Base-by-base conservation (phyloP, 352 stramenopile species). In the Globisporangium parvum region DNA sequence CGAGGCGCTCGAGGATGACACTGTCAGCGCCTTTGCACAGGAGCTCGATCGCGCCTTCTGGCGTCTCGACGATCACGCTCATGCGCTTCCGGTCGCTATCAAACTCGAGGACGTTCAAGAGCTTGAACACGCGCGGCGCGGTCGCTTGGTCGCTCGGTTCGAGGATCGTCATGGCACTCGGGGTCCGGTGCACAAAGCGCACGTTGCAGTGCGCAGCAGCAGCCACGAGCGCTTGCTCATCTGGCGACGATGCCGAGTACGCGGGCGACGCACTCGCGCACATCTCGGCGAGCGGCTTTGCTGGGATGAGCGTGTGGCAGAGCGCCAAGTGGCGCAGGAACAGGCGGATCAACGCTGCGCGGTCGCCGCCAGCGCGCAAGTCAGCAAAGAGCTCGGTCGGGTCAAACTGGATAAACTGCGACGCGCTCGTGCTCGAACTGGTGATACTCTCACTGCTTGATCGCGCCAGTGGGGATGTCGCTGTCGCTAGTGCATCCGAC, bases 11-110 rank as follows among this genome's bases (percentile, higher is more conserved):
- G 18, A 91, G 69, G 57, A 93, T 91, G 10, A 91, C 80, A 58
- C 82, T 91, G 57, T 93, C 84, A 6, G 84, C 84, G 14, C 84
- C 84, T 66, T 93, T 92, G 56, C 80, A 91, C 10, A 91, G 59
- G 21, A 92, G 55, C 47, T 83, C 64, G 35, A 92, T 80, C 15
- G 72, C 62, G 21, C 75, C 75, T 20, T 72, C 63, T 10, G 74
- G 78, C 5, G 73, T 79, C 54, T 96, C 77, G 17, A 98, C 72
- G 37, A 99, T 80, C 44, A 99, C 87, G 15, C 89, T 97, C 96
- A 99, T 99, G 44, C 97, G 75, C 68, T 99, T 99, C 35, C 97
- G 79, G 55, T 98, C 83, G 55, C 91, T 98, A 63, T 98, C 91
- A 71, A 99, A 99, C 64, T 98, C 96, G 47, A 98, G 94, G 5